Base-by-base conservation (phyloP, 2,329 filamentous ascomycete genomes). In the Fusarium nodosum region DNA sequence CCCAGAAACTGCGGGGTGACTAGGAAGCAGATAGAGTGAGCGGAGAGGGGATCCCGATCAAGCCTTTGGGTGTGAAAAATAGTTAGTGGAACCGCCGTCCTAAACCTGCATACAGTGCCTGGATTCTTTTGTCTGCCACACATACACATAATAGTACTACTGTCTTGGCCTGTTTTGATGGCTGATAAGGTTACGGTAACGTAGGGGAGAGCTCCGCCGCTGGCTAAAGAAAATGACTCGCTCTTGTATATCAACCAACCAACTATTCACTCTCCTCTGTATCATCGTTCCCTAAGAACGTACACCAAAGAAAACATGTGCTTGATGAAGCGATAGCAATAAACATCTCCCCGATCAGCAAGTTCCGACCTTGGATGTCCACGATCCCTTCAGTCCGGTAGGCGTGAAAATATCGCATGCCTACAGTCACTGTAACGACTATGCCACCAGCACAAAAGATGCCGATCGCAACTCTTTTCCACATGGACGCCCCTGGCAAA, bases 1-100 rank as follows among this genome's bases (percentile, higher is more conserved):
- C 50, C 45, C 39, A 48, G 60, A 62, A 51, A 72, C 72, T 56
- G 72, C 69, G 72, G 72, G 72, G 69, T 70, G 62, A 56, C 63
- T 74, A 70, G 39, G 22, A 15, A 24, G 22, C 11, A 38, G 36
- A 20, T 6, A 20, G n/a, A n/a, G 28, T 30, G 28, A 30, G 28
- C 28, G 28, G 28, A 30, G 28, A 30, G 9, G 10, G 28, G 28
- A 30, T 30, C 28, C 28, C 28, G 10, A 30, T 30, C 28, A 9
- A 30, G 28, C 28, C 28, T 30, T 30, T 30, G 9, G 9, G 28
- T 30, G 28, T 30, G 9, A 30, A 30, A 30, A 30, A 30, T 30
- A 30, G 28, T 11, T 30, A 30, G 28, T 30, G 4, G 9, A 11
- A 39, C 5, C 16, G 16, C 34, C 10, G 34, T 5, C 16, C 16